Evolutionary conservation across 352 stramenopile genomes (phyloP), one percentile per base, ranked within the genome.

Genomic region (Pythium aquatile): DNA sequence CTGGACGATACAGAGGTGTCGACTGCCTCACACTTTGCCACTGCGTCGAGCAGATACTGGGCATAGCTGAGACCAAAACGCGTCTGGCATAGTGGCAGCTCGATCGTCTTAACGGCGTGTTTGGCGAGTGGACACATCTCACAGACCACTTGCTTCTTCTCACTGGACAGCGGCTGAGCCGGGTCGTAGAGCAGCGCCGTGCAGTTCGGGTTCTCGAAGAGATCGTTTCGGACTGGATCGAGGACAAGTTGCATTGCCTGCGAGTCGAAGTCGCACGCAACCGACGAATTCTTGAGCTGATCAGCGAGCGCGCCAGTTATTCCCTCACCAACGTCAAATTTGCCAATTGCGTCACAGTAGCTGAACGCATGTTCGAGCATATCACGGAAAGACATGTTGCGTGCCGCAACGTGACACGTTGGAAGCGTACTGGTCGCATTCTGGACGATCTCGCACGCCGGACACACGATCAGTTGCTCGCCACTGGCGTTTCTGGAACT

Each of bases 81-180:
- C 4, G 55, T 61, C n/a, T 51, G 35, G 20, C 37, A 61, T 17
- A 14, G 29, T 20, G 55, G 55, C 35, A 61, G 13, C n/a, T 48
- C 5, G 8, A 51, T 61, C 16, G 6, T 61, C 16, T 20, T 16
- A 11, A 53, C n/a, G 10, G 28, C 55, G 16, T 14, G 16, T 16
- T 61, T 61, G 6, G 55, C 55, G 14, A 40, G 39, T 30, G 55
- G 55, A 46, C 53, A 61, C 24, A 40, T 28, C 10, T 61, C 42
- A 26, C 55, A 61, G 5, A 61, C 48, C 14, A 8, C 48, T 16
- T 30, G 11, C 48, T 55, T 55, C 17, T 61, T 4, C 37, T 14
- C 24, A 16, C 20, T n/a, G 16, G 55, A 53, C 4, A 39, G 14
- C 1, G 35, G 14, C 39, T 20, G 33, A 14, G 2, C 13, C 24